Conservation (phyloP, 148 eudicot species). For the Vaccinium macrocarpon region DNA sequence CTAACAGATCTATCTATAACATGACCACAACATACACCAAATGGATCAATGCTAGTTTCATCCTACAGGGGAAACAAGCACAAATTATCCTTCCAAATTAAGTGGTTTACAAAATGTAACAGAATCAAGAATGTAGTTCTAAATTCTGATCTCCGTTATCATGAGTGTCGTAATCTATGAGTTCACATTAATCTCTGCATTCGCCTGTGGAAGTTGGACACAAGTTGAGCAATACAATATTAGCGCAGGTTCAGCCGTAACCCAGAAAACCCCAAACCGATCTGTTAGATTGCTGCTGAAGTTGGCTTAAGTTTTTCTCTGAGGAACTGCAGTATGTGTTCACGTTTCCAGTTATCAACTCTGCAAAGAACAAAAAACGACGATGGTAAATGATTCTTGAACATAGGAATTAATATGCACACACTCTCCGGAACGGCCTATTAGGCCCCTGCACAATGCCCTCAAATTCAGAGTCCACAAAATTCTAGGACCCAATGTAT, state of each 20-base stretch:
- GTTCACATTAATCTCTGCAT: too few relatives aligned
- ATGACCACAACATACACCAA: not conserved
- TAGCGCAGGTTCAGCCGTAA: not conserved
- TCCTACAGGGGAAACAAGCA: not conserved
- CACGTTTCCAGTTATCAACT: constrained; percentile 95
- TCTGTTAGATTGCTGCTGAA: constrained; percentile 33
- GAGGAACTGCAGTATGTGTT: constrained; percentile 76
- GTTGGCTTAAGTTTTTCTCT: constrained; percentile 59
- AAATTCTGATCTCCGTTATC: not conserved
- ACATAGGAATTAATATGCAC: not conserved
- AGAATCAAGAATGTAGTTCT: not conserved
- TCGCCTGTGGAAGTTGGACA: not conserved
- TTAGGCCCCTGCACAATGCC: not conserved
- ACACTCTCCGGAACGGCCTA: not conserved
- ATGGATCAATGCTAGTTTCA: not conserved
- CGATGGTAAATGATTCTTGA: not conserved
- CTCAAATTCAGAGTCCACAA: not conserved
- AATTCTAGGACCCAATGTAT: not conserved
- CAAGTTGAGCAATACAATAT: not conserved
- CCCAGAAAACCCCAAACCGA: not conserved
- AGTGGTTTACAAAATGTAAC: not conserved
- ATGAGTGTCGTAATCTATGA: not conserved
- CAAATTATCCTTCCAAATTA: not conserved
- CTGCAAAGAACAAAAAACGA: constrained; percentile 30
- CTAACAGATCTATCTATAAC: not conserved